Conservation (phyloP, 441 rosid genomes). For the Brassica hybrid region DNA sequence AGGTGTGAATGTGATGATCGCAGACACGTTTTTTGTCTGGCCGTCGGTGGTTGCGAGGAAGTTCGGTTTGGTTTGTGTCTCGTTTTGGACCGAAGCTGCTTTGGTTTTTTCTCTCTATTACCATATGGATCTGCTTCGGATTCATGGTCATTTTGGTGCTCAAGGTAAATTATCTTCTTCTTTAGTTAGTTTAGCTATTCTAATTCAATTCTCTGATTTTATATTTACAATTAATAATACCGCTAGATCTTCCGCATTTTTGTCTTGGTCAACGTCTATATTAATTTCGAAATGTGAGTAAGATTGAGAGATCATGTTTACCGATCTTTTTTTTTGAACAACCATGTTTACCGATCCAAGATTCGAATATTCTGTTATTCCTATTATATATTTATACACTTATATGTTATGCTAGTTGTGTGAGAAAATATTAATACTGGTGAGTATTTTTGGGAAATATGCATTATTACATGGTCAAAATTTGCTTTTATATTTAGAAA, state of each 20-base stretch:
- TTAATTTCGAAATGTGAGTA: slow-evolving; percentile 8
- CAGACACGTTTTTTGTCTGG: slow-evolving; percentile 67
- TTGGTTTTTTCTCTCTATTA: slow-evolving; percentile 61
- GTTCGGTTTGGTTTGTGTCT: slow-evolving; percentile 58
- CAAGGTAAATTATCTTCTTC: slow-evolving; percentile 44
- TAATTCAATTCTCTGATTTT: neutral
- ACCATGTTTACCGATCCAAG: neutral
- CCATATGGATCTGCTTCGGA: slow-evolving; percentile 65
- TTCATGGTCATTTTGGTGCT: slow-evolving; percentile 60
- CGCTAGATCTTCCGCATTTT: slow-evolving; percentile 26
- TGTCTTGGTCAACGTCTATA: slow-evolving; percentile 30
- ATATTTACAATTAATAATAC: neutral
- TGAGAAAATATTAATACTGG: neutral
- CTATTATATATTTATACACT: too few species aligned
- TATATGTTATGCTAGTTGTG: neutral
- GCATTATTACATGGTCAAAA: neutral
- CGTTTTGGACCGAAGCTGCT: slow-evolving; percentile 81
- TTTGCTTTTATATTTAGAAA: neutral
- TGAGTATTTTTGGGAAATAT: neutral
- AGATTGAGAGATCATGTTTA: neutral
- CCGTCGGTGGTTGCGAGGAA: slow-evolving; percentile 60
- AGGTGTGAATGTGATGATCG: slow-evolving; percentile 53
- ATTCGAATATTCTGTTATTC: slow-evolving; percentile 34
- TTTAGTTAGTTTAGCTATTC: neutral
- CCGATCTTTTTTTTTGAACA: neutral